Evolutionary conservation across 768 basidiomycete species (phyloP).

Genomic region (Calocera viscosa): DNA sequence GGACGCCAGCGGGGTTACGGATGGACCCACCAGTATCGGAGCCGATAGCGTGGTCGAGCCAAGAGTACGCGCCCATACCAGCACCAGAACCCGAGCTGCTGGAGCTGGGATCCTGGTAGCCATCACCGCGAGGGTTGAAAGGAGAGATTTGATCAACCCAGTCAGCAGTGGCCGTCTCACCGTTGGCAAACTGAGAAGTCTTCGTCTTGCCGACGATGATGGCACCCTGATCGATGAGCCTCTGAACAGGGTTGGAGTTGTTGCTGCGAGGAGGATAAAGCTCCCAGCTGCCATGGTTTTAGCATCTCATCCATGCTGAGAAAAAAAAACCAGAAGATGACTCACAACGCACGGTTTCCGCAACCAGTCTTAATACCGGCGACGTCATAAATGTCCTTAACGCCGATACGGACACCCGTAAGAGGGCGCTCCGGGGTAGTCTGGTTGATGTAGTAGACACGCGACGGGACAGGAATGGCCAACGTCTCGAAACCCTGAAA

Average conservation of each 20-base stretch:
- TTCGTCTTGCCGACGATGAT: conserved; percentile 44
- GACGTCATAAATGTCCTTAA: conserved; percentile 39
- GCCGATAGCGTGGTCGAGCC: conserved; percentile 24
- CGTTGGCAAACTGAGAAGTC: conserved; percentile 43
- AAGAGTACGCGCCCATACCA: conserved; percentile 23
- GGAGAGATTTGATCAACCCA: conserved; percentile 22
- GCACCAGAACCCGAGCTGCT: conserved; percentile 21
- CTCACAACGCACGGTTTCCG: conserved; percentile 28
- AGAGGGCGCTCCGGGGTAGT: conserved; percentile 25
- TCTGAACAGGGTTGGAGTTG: conserved; percentile 35
- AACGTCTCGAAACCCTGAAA: conserved; percentile 19
- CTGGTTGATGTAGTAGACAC: conserved; percentile 27
- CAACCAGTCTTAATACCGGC: conserved; percentile 29
- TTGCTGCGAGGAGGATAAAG: conserved; percentile 28
- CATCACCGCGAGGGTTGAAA: conserved; percentile 25
- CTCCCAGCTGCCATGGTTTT: conserved; percentile 12
- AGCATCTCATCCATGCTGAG: background rate
- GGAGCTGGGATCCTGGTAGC: conserved; percentile 19
- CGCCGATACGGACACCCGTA: conserved; percentile 37
- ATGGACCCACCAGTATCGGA: conserved; percentile 23
- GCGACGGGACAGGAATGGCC: conserved; percentile 39
- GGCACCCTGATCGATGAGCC: conserved; percentile 38
- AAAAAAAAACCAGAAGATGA: background rate
- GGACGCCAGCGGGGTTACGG: conserved; percentile 18
- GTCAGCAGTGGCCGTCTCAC: conserved; percentile 18